These are phyloP conservation scores for Astrothelium macrocarpum DNA, from an alignment of 495 filamentous ascomycete genomes.

Conservation along the genomic window DNA sequence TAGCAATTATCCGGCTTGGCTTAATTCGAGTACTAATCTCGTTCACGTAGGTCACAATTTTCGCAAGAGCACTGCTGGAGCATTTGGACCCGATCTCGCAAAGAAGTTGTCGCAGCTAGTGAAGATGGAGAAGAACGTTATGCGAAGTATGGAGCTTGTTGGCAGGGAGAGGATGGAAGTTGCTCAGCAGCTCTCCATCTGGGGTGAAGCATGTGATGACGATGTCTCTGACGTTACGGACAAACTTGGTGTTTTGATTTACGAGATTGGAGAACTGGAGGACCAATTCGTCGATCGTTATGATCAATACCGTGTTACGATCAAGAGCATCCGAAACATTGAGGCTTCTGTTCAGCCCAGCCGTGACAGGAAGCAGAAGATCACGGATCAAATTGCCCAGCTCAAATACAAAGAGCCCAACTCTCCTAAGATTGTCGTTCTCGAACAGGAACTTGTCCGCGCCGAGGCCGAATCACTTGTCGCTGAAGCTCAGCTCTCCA, in stretches of 20 bases:
- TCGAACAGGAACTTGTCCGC: conserved; percentile 96
- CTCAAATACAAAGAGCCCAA: conserved; percentile 99
- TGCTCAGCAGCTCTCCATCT: conserved; percentile 96
- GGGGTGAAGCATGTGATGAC: conserved; percentile 93
- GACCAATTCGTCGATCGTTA: conserved; percentile 97
- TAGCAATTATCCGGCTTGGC: no score
- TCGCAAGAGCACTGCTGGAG: conserved; percentile 79
- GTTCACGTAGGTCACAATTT: conserved; percentile 72
- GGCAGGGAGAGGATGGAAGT: conserved; percentile 96
- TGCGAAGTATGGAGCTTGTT: conserved; percentile 95
- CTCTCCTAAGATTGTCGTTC: conserved; percentile 90
- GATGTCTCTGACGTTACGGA: conserved; percentile 98
- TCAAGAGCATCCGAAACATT: conserved; percentile 98
- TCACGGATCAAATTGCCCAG: conserved; percentile 96
- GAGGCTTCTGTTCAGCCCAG: conserved; percentile 97
- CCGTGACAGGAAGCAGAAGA: conserved; percentile 97
- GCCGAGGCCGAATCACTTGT: conserved; percentile 97
- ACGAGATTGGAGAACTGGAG: conserved; percentile 97
- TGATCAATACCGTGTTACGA: conserved; percentile 97
- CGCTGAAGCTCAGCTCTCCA: conserved; percentile 93
- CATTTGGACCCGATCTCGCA: conserved; percentile 91
- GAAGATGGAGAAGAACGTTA: conserved; percentile 99
- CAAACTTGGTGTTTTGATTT: conserved; percentile 94
- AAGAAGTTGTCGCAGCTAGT: conserved; percentile 96
- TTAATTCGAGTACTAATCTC: not conserved